phyloP scores from a whole-genome alignment of 2,329 filamentous ascomycete species.

The Geoglossum cookeanum region DNA sequence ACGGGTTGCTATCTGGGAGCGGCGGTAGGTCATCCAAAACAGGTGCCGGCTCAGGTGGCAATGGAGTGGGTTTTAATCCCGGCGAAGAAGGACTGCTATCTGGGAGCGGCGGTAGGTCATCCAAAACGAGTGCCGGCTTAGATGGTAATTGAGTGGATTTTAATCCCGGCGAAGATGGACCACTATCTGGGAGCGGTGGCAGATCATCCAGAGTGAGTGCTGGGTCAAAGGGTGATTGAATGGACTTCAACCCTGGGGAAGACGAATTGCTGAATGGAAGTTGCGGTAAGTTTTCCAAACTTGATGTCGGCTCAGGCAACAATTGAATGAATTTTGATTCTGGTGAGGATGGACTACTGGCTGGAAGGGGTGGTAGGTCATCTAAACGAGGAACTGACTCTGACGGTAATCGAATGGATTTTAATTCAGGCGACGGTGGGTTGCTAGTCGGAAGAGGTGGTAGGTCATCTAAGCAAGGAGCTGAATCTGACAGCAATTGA shows the following conservation, averaged over 20 bases:
- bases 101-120: too few relatives aligned
- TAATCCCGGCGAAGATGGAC: not conserved
- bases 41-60: too few relatives aligned
- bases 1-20: too few relatives aligned
- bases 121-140: not conserved
- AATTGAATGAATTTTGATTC: too few relatives aligned
- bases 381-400: not conserved
- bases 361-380: not conserved
- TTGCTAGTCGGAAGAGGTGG: not conserved
- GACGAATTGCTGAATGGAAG: not conserved
- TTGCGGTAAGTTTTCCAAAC: too few relatives aligned
- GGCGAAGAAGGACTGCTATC: too few relatives aligned
- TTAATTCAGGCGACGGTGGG: not conserved
- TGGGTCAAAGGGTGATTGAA: too few relatives aligned
- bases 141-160: not conserved
- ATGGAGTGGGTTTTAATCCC: too few relatives aligned
- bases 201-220: too few relatives aligned
- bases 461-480: not conserved
- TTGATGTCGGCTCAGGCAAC: too few relatives aligned
- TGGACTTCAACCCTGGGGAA: not conserved
- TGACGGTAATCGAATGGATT: not conserved
- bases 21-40: too few relatives aligned
- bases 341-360: not conserved
- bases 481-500: not conserved
- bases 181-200: not conserved